Percentiles rank a stretch among this genome's conserved stretches.
Evolutionary conservation across 805 yeast species (phyloP).

Genomic region (Scheffersomyces stipitis): DNA sequence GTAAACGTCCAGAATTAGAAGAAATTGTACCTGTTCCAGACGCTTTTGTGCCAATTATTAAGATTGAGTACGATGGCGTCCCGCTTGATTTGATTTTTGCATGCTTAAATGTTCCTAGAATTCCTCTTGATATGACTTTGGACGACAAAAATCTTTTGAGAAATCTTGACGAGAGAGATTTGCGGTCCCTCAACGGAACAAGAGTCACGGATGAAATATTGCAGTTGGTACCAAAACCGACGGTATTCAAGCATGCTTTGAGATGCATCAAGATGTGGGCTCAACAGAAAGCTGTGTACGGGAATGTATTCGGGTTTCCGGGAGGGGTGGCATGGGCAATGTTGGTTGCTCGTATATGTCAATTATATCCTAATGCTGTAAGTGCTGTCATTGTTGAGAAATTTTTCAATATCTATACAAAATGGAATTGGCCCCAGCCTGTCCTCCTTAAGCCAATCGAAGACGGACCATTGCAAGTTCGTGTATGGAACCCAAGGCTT

Average conservation of each 20-base stretch:
- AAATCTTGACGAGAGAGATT: slow-evolving; percentile 88
- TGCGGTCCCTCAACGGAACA: slow-evolving; percentile 91
- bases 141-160: slow-evolving; percentile 82
- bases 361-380: slow-evolving; percentile 92
- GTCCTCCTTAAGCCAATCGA: slow-evolving; percentile 89
- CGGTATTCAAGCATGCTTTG: slow-evolving; percentile 88
- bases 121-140: slow-evolving; percentile 71
- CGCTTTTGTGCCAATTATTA: slow-evolving; percentile 96
- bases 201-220: slow-evolving; percentile 95
- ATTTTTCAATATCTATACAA: slow-evolving; percentile 79
- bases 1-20: slow-evolving; percentile 76
- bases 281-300: slow-evolving; percentile 89
- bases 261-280: slow-evolving; percentile 97
- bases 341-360: slow-evolving; percentile 97
- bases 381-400: slow-evolving; percentile 88
- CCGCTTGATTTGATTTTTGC: slow-evolving; percentile 91
- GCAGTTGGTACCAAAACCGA: slow-evolving; percentile 85
- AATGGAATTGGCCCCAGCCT: slow-evolving; percentile 99
- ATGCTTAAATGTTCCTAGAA: slow-evolving; percentile 75
- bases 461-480: slow-evolving; percentile 94
- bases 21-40: slow-evolving; percentile 94
- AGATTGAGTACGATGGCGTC: slow-evolving; percentile 85
- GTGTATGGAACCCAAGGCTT: slow-evolving; percentile 94
- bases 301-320: slow-evolving; percentile 94
- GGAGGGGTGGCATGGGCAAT: slow-evolving; percentile 99